Evolutionary conservation across 371 early-diverging fungal species (phyloP), one percentile per base, ranked within the genome.

Genomic region (Mortierella sp.): DNA sequence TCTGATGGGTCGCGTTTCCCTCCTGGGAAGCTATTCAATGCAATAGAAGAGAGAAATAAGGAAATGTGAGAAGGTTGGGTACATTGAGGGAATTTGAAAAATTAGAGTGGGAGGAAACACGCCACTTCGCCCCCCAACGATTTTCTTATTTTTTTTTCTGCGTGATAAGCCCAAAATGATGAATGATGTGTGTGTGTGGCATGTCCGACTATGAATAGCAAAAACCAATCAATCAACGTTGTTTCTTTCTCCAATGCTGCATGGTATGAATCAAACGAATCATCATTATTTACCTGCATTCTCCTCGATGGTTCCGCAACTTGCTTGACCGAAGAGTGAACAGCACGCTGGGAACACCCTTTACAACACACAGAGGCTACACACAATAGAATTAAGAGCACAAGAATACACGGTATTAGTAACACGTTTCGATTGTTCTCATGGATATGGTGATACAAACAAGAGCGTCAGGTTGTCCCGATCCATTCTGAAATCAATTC

Each of bases 281-380:
- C n/a, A n/a, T n/a, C n/a, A n/a, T n/a, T n/a, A n/a, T 71, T 40
- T 85, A 93, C 92, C 92, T 92, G 53, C 94, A 91, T 79, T 97
- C 96, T 22, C 96, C 96, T 22, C 89, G 90, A 85, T 97, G 97
- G 19, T 90, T 86, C 43, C 93, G 85, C 84, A 98, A 84, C 47
- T 88, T 87, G 22, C 80, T 80, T 70, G 92, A 91, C 41, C 98
- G 90, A 11, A 96, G 90, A 11, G 96, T 96, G 77, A 98, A 96
- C 34, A 97, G 76, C 16, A 97, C 87, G 68, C 93, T 91, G 1
- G 94, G 92, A 50, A 89, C 82, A 11, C 88, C 91, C 37, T 93
- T 73, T 7, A 90, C 91, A 14, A 85, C 73, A 74, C 96, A 95
- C 24, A 97, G 87, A 0, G 95, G 94, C 73, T 86, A 64, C 34